Conservation (phyloP, 1,284 basidiomycete genomes). For the Ganoderma sinense region DNA sequence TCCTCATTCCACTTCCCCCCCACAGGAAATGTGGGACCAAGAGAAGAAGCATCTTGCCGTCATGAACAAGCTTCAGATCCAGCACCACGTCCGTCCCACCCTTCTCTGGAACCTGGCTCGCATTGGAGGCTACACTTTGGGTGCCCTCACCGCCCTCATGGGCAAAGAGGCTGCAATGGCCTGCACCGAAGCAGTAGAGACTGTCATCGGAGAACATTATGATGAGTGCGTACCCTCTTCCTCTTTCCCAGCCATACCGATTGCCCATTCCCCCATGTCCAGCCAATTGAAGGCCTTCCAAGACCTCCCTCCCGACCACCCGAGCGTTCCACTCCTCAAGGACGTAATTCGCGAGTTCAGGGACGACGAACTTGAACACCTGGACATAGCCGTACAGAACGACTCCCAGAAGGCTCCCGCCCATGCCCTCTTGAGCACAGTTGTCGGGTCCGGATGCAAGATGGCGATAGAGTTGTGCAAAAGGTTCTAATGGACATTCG, state of each 20-base stretch:
- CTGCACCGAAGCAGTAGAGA: slow-evolving; percentile 97
- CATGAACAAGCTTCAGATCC: slow-evolving; percentile 84
- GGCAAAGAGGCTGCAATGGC: slow-evolving; percentile 97
- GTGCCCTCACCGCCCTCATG: slow-evolving; percentile 86
- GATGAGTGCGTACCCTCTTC: slow-evolving; percentile 78
- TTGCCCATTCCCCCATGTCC: slow-evolving; percentile 15
- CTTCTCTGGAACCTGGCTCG: slow-evolving; percentile 86
- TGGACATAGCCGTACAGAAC: slow-evolving; percentile 92
- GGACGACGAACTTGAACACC: slow-evolving; percentile 94
- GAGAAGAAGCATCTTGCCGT: slow-evolving; percentile 92
- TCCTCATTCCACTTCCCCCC: background rate
- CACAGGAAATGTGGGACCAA: slow-evolving; percentile 95
- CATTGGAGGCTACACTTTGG: slow-evolving; percentile 85
- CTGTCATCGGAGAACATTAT: slow-evolving; percentile 97
- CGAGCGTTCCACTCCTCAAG: slow-evolving; percentile 81
- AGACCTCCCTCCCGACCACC: slow-evolving; percentile 68
- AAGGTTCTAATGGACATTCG: slow-evolving; percentile 57
- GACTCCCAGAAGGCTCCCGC: slow-evolving; percentile 92
- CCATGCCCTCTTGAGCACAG: slow-evolving; percentile 87
- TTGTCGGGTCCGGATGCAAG: slow-evolving; percentile 89
- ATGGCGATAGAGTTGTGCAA: slow-evolving; percentile 91
- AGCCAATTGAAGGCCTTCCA: slow-evolving; percentile 83
- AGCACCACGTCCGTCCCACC: slow-evolving; percentile 89
- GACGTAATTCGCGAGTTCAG: slow-evolving; percentile 87
- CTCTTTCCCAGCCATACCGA: background rate